Percentiles rank a stretch among this genome's conserved stretches.
Evolutionary conservation across 2,329 filamentous ascomycete species (phyloP).

Genomic region (Cercospora sp.): DNA sequence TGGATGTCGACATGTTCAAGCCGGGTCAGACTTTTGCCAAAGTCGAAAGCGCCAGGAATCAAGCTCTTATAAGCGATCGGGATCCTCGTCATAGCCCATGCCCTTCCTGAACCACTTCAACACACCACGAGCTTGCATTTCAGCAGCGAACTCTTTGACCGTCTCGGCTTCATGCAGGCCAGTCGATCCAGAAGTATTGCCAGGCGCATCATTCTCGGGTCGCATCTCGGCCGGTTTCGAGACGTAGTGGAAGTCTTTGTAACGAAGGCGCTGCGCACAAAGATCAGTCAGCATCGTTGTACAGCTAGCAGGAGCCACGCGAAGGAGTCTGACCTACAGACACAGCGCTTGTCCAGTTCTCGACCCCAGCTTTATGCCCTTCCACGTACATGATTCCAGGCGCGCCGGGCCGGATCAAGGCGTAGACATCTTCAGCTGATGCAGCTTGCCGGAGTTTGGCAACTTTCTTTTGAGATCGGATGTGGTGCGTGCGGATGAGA

Average conservation of each 20-base stretch:
- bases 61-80: constrained; percentile 24
- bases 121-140: constrained; percentile 62
- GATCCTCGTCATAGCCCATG: constrained; percentile 56
- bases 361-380: constrained; percentile 57
- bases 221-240: constrained; percentile 50
- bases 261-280: constrained; percentile 53
- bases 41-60: background rate
- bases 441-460: constrained; percentile 64
- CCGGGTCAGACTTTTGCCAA: background rate
- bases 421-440: constrained; percentile 59
- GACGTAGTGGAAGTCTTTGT: constrained; percentile 71
- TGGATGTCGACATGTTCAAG: background rate
- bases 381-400: constrained; percentile 81
- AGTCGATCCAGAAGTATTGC: constrained; percentile 36
- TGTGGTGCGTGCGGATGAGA: constrained; percentile 76
- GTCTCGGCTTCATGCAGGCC: constrained; percentile 59
- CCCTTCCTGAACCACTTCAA: constrained; percentile 66
- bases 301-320: background rate
- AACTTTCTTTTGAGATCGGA: constrained; percentile 76
- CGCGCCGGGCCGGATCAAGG: constrained; percentile 65
- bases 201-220: constrained; percentile 22
- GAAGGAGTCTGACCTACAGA: constrained; percentile 44
- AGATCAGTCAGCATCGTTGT: constrained; percentile 1
- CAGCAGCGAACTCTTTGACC: constrained; percentile 63
- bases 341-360: constrained; percentile 64